Evolutionary conservation across 73 alveolate genomes (phyloP), one percentile per base, ranked within the genome.

Genomic region (Blepharisma japonicum): DNA sequence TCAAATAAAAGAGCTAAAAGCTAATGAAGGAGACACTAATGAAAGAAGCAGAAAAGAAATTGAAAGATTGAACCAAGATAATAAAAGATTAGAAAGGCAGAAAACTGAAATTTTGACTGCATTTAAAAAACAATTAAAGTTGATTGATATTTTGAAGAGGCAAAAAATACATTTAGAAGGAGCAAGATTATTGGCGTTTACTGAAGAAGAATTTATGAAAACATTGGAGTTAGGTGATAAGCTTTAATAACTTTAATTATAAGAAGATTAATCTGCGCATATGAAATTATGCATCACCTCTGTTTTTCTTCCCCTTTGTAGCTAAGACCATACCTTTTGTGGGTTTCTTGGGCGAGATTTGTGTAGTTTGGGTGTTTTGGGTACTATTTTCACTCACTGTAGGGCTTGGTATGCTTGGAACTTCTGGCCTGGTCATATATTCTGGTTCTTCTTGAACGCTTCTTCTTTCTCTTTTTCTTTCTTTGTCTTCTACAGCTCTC

Each of bases 131-230:
- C 90, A 92, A 66, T 89, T 91, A 87, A 94, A 94, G 86, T 86
- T 94, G 68, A 91, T 94, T 71, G 95, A 94, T 78, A 84, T 94
- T 7, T 90, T 94, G 25, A 94, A 94, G 79, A 91, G 92, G 67
- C 91, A 91, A 80, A 94, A 94, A 84, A 90, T 86, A 82, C 98
- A 94, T 78, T 68, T 94, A 8, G 98, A 94, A 85, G 94, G 92
- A 51, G 98, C 98, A 6, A 91, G 95, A 81, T 51, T 91, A 68
- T 90, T 94, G 14, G 87, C 94, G 39, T 94, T 94, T 68, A 94
- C 96, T 56, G 98, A 94, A 79, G 98, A 94, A 68, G 98, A 94
- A 83, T 94, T 94, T 77, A 81, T 85, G 71, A 94, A 61, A 61
- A 61, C 74, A 1, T 25, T 61, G 23, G 74, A 61, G 23, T 39